phyloP scores from a whole-genome alignment of 768 basidiomycete species.

The Cystofilobasidium ferigula region DNA sequence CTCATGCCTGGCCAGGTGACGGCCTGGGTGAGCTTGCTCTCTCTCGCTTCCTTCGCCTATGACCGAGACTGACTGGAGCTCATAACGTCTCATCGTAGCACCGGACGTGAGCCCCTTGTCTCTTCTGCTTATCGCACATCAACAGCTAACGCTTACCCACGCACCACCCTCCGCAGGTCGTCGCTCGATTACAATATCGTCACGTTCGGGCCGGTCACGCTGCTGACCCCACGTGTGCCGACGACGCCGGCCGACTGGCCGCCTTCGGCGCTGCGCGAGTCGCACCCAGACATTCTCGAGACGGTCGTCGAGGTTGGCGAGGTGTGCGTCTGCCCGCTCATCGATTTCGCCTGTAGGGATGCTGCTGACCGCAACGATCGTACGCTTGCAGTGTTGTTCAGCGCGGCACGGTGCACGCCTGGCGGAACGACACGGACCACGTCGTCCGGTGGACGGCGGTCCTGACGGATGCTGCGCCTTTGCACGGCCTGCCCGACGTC shows the following conservation, averaged over 20 bases:
- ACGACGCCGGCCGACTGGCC: conserved; percentile 19
- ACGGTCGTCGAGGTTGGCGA: conserved; percentile 15
- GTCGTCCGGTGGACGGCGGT: conserved; percentile 18
- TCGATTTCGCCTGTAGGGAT: neutral
- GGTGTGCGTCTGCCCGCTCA: neutral
- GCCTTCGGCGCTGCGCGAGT: neutral
- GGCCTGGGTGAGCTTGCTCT: conserved; percentile 1
- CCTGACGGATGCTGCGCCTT: conserved; percentile 11
- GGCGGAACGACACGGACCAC: conserved; percentile 16
- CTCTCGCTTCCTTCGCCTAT: neutral
- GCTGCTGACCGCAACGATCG: neutral
- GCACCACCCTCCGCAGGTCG: neutral
- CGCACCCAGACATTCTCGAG: conserved; percentile 12
- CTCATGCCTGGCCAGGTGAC: conserved; percentile 23
- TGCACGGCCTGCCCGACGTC: conserved; percentile 10
- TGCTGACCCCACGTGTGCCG: conserved; percentile 16
- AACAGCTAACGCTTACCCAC: neutral
- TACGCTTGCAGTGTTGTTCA: conserved; percentile 7
- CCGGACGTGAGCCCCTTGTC: neutral
- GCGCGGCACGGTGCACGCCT: conserved; percentile 23
- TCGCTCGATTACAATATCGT: conserved; percentile 25
- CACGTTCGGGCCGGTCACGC: conserved; percentile 14
- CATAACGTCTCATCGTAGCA: neutral
- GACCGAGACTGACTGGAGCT: neutral
- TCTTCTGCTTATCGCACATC: neutral